Base-by-base conservation (phyloP, 2,329 filamentous ascomycete species). In the Clonostachys rosea region DNA sequence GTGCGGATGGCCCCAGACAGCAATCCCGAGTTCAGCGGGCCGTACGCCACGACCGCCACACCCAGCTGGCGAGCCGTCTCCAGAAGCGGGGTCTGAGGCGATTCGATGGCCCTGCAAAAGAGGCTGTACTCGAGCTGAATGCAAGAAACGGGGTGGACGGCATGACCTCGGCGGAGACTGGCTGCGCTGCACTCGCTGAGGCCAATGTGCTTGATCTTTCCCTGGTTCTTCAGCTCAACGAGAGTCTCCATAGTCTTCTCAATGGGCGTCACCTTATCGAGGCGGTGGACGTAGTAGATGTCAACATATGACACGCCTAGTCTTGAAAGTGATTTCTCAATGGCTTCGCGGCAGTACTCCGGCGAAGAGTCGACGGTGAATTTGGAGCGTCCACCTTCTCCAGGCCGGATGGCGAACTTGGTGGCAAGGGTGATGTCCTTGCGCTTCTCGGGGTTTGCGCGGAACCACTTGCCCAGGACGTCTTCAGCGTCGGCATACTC, bases 21-120 rank as follows among this genome's bases (percentile, higher is more conserved):
- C 50, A 83, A 63, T 10, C 81, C 80, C 1, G 78, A 70, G 10
- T 78, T 79, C 8, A 84, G 69, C 3, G 81, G 81, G 9, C 70
- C 73, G 60, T 79, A 82, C 3, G 76, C 73, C 3, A 84, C 69
- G 11, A 77, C 63, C 1, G 76, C 64, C 1, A 79, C 65, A 3
- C 78, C 78, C 7, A 84, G 70, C 56, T 82, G 76, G 18, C 74
- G 68, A 46, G 69, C 74, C 0, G 79, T 77, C 35, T 67, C 61
- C 3, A 83, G 61, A 51, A 87, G 78, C 40, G 80, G 73, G 37
- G 84, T 66, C 2, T 68, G 59, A 5, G 36, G 36, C 14, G 14
- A 9, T 14, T 39, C 36, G 4, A 39, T 14, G 12, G 10, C 36
- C 36, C 14, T 39, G 36, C 36, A 39, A 54, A 76, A 83, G 0